Evolutionary conservation across 352 stramenopile genomes (phyloP), one percentile per base, ranked within the genome.

Genomic region (Phytophthora tentaculata): DNA sequence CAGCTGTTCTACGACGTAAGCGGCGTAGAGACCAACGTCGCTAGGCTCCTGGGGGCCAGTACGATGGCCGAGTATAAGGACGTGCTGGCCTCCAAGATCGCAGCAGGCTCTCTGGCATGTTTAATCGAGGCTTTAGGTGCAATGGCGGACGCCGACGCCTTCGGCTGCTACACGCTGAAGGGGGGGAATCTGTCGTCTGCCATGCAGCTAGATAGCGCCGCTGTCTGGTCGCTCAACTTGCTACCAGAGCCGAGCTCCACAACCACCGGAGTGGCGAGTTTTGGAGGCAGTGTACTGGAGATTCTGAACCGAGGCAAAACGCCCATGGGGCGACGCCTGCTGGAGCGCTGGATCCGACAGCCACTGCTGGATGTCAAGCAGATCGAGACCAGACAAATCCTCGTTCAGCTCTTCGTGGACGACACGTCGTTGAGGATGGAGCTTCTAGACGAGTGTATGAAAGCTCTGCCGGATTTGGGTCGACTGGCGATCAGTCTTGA

Each of bases 291-390:
- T 57, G 76, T 99, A 0, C 87, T 95, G 65, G 95, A 97, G 52
- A 90, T 99, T 28, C 80, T 99, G 19, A 98, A 98, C 76, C 84
- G 95, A 44, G 97, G 92, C 60, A 96, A 97, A 67, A 99, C 97
- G 5, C 74, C 81, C 16, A 98, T 99, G 93, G 97, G 97, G 0
- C 84, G 85, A 56, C 81, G 92, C 0, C 71, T 98, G 22, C 81
- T 99, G 23, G 90, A 98, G 74, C 83, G 95, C n/a, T 99, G 98
- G 98, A 92, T 99, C 52, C 84, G 96, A 48, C 97, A 99, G 77
- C 98, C 98, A 20, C 83, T 99, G 20, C 70, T 98, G 0, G 80
- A 99, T 61, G 69, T 96, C 1, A 64, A 76, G 9, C 67, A 83
- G 17, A 98, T 99, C 64, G 61, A 84, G 20, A 72, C 72, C 24